A percentile compares a stretch with the other conserved stretches of the same genome.
Evolutionary conservation across 1,139 yeast species (phyloP).

Genomic region (Geotrichum europaeum): DNA sequence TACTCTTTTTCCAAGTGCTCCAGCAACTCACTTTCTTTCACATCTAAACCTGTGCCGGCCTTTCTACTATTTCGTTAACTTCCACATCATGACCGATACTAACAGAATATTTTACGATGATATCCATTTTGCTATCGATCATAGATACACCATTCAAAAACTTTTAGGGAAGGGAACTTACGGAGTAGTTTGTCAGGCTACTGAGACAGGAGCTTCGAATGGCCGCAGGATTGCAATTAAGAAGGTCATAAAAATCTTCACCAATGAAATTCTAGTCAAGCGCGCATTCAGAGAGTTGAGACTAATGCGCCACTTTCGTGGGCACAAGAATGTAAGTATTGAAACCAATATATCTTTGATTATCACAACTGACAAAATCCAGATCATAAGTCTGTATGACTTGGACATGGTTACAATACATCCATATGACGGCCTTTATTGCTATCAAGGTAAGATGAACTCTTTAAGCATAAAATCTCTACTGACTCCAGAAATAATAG

Average conservation of each 20-base stretch:
- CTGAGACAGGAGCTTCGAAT: slow-evolving; percentile 38
- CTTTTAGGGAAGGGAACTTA: slow-evolving; percentile 82
- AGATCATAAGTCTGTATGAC: slow-evolving; percentile 67
- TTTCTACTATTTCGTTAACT: not conserved
- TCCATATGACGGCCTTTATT: slow-evolving; percentile 80
- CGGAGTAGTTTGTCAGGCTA: slow-evolving; percentile 79
- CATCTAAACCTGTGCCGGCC: not conserved
- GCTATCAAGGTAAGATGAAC: slow-evolving; percentile 45
- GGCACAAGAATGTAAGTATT: slow-evolving; percentile 58
- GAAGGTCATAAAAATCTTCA: slow-evolving; percentile 63
- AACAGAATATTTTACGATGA: slow-evolving; percentile 21
- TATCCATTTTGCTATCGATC: slow-evolving; percentile 52
- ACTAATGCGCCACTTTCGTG: slow-evolving; percentile 70
- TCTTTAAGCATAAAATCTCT: not conserved
- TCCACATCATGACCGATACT: slow-evolving; percentile 9
- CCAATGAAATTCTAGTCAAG: slow-evolving; percentile 56
- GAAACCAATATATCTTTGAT: slow-evolving; percentile 8
- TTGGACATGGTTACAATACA: slow-evolving; percentile 58
- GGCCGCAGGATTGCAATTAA: slow-evolving; percentile 57
- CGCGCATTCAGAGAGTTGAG: slow-evolving; percentile 75
- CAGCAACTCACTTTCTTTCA: too few relatives aligned
- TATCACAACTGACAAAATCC: slow-evolving; percentile 1
- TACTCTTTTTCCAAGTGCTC: too few relatives aligned
- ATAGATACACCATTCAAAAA: slow-evolving; percentile 52
- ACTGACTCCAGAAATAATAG: slow-evolving; percentile 32